Evolutionary conservation across 768 basidiomycete species (phyloP), one percentile per base, ranked within the genome.

Genomic region (Mycena haematopus): DNA sequence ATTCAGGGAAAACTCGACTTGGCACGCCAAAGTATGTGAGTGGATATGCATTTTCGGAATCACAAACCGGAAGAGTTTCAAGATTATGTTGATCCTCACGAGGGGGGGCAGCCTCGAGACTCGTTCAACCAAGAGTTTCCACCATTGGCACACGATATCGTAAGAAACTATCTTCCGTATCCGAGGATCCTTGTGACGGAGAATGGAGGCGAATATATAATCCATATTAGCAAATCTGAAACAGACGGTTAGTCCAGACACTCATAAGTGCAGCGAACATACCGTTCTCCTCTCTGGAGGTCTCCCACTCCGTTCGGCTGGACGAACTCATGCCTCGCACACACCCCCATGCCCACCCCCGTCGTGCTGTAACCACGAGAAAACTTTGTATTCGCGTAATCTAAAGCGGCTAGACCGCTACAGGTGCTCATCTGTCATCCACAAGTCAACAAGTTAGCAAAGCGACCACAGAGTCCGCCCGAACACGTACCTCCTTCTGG

Each of bases 11-110:
- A 68, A 80, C 9, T 56, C 55, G 17, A 54, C 58, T 8, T 75
- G 74, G 51, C 79, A 79, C 4, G 61, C 24, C 0, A 66, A 31
- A 0, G 68, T 65, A 47, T 82, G 80, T 0, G 68, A 75, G 3
- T 71, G 68, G 17, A 80, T 68, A 25, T 82, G 81, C 36, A 38
- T 38, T 17, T 38, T 38, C 4, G 36, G 36, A 38, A 38, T 38
- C 6, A 38, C 36, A 17, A 50, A 50, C 1, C 47, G 47, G 17
- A 50, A 50, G 56, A 78, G 79, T 42, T 76, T 75, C 0, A 78
- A 81, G 3, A 82, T 68, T 1, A 69, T 68, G 1, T 40, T 52
- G 11, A 62, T 25, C 13, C 42, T 53, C 33, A 66, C 35, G 25
- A 33, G 40, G 5, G n/a, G 25, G 1, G 67, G 66, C 31, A 68